Base-by-base conservation (phyloP, 1,284 basidiomycete genomes). In the Apiotrichum mycotoxinovorans region DNA sequence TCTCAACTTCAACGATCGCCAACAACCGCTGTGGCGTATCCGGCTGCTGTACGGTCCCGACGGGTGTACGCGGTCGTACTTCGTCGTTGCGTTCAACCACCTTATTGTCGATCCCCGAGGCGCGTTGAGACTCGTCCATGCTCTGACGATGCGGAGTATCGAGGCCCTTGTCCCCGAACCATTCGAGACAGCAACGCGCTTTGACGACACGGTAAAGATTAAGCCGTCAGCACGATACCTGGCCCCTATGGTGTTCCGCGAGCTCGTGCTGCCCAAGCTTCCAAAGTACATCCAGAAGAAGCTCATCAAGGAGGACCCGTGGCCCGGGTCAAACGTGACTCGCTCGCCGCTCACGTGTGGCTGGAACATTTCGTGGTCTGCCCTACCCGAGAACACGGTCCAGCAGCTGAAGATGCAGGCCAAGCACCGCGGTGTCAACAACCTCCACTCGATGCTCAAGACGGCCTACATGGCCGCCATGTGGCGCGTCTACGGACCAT, bases 401-500 rank as follows among this genome's bases (percentile, higher is more conserved):
- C 50, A 53, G 8, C 40, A 48, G 4, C 53, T 74, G 11, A 68
- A 67, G 27, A 23, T 49, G 2, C 38, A 46, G 1, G 66, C 66
- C 2, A 64, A 62, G 40, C 18, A 25, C 9, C 46, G 66, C 34
- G 56, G 61, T 20, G 63, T 72, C 14, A 51, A 47, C 17, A 70
- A 70, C 2, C 57, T 74, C 3, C 71, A 73, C 47, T 61, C 68
- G 3, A 51, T 72, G 18, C 51, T 73, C 25, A 61, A 66, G 47
- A 57, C 65, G 27, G 64, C 66, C 1, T 68, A 57, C 40, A 44
- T 61, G 22, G 53, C 60, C 4, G 64, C 70, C 18, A 60, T 72
- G 12, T 69, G 68, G 65, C 42, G 47, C 52, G 46, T 48, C 11
- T 48, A 34, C 26, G 25, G 50, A 20, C 33, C 46, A 4, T 10